These are phyloP conservation scores for Phytopythium kandeliae DNA, from an alignment of 352 stramenopile genomes.

Conservation along the genomic window DNA sequence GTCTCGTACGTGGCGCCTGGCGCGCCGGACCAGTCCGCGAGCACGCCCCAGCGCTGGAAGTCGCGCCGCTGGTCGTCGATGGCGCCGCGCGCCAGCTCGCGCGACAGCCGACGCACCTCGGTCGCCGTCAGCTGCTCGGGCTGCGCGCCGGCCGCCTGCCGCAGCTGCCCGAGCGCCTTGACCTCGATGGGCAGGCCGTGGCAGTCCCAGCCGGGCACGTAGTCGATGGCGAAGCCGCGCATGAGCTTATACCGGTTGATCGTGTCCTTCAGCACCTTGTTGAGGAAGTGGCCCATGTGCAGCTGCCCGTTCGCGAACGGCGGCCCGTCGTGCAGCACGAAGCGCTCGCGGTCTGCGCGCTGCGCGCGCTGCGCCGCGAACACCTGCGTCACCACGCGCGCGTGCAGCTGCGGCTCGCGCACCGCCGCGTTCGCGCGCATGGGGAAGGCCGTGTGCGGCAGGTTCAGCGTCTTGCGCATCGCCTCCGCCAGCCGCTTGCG, in stretches of 20 bases:
- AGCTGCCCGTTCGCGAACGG: slow-evolving; percentile 98
- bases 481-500: slow-evolving; percentile 60
- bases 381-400: slow-evolving; percentile 55
- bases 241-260: slow-evolving; percentile 97
- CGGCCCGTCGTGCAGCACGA: slow-evolving; percentile 97
- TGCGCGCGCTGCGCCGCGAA: slow-evolving; percentile 35
- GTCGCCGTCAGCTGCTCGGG: slow-evolving; percentile 68
- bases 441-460: slow-evolving; percentile 94
- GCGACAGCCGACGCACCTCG: slow-evolving; percentile 89
- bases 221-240: slow-evolving; percentile 91
- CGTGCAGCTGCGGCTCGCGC: slow-evolving; percentile 67
- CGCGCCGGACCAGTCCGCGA: slow-evolving; percentile 61
- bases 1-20: slow-evolving; percentile 91
- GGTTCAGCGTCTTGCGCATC: slow-evolving; percentile 91
- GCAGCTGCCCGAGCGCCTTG: slow-evolving; percentile 95
- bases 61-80: slow-evolving; percentile 90
- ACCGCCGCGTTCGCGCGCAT: slow-evolving; percentile 94
- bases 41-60: slow-evolving; percentile 94
- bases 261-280: slow-evolving; percentile 96
- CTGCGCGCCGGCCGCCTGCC: slow-evolving; percentile 27
- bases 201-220: slow-evolving; percentile 98
- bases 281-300: slow-evolving; percentile 96
- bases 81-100: slow-evolving; percentile 90
- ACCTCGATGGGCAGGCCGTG: slow-evolving; percentile 99
- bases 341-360: slow-evolving; percentile 36